These are phyloP conservation scores for Naganishia onofrii DNA, from an alignment of 768 basidiomycete species.

Conservation along the genomic window DNA sequence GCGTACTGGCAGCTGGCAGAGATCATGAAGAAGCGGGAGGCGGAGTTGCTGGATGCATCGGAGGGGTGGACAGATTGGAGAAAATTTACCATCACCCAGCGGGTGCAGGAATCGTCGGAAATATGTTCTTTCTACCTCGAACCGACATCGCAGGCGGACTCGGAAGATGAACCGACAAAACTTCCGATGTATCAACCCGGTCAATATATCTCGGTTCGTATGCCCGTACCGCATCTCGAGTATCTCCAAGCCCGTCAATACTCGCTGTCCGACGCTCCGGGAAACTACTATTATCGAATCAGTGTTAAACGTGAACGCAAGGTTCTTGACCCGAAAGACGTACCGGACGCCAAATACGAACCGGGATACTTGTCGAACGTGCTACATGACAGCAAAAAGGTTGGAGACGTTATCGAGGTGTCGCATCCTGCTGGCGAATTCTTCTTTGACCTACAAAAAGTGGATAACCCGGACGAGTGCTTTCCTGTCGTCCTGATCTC, in stretches of 20 bases:
- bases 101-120: constrained; percentile 34
- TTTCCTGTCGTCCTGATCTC: constrained; percentile 34
- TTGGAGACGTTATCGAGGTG: constrained; percentile 34
- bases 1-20: constrained; percentile 35
- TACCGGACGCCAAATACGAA: constrained; percentile 3
- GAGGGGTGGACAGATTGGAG: constrained; percentile 35
- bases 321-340: constrained; percentile 13
- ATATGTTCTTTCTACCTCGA: constrained; percentile 35
- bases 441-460: constrained; percentile 27
- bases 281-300: constrained; percentile 34
- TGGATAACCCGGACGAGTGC: not conserved
- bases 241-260: constrained; percentile 37
- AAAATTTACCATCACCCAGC: constrained; percentile 29
- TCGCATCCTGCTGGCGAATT: constrained; percentile 35
- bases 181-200: constrained; percentile 31
- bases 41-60: constrained; percentile 24
- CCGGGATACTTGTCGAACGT: constrained; percentile 31
- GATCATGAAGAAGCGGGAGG: constrained; percentile 35
- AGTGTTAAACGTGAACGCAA: constrained; percentile 30
- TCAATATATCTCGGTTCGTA: constrained; percentile 34
- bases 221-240: constrained; percentile 27
- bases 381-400: constrained; percentile 31
- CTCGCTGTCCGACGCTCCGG: constrained; percentile 32
- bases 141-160: constrained; percentile 8
- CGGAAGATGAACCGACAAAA: constrained; percentile 7